These are phyloP conservation scores for Chlorella variabilis DNA, from an alignment of 163 green algal species.

Conservation along the genomic window DNA sequence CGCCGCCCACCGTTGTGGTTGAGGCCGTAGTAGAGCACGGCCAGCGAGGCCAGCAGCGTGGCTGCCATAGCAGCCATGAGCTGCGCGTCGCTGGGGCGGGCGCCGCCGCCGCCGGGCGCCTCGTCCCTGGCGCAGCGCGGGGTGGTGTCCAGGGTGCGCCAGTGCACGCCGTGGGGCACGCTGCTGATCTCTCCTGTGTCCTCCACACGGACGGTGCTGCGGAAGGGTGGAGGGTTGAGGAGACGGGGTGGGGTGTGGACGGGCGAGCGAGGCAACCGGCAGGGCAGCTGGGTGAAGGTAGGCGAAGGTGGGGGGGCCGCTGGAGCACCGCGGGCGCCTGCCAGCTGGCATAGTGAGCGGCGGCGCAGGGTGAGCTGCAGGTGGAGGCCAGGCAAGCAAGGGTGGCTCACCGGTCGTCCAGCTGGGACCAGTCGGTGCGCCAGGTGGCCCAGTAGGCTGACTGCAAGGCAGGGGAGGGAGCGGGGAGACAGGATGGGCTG, in stretches of 20 bases:
- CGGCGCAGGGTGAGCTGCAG: too few species aligned
- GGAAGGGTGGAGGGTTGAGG: background rate
- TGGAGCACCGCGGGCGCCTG: too few species aligned
- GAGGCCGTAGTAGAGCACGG: background rate
- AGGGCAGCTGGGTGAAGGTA: background rate
- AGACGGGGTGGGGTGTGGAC: background rate
- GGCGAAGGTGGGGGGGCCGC: background rate
- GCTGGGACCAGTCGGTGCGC: background rate
- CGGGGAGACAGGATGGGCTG: background rate
- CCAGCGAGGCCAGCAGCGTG: background rate
- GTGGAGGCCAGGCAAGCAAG: too few species aligned
- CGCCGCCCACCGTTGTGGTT: constrained; percentile 2
- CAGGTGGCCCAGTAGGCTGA: constrained; percentile 26
- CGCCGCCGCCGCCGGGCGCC: background rate
- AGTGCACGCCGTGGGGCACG: constrained; percentile 11
- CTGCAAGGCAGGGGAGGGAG: background rate
- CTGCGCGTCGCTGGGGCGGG: too few species aligned
- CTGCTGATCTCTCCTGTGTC: background rate
- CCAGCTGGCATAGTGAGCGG: too few species aligned
- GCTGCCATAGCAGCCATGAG: background rate
- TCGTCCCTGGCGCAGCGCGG: constrained; percentile 23
- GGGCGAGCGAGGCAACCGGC: too few species aligned
- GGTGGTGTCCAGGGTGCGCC: constrained; percentile 15
- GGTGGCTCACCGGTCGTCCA: constrained; percentile 11
- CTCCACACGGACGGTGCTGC: background rate